Base-by-base conservation (phyloP, 345 rosid species). In the Lenwebbia sp. region DNA sequence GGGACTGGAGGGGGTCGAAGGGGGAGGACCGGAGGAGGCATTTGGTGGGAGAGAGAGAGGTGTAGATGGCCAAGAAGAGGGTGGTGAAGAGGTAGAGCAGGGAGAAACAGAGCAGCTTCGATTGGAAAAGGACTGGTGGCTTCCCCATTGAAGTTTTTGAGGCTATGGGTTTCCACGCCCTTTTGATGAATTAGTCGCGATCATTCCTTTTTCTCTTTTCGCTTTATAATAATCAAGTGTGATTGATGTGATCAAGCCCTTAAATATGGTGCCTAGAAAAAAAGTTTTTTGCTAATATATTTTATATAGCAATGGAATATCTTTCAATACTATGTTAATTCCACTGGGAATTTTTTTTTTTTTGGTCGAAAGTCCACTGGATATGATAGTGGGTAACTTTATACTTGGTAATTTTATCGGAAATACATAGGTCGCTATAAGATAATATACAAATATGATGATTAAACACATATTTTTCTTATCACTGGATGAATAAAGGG, bases 81-180 rank as follows among this genome's bases (percentile, higher is more conserved):
- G 95, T 78, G 54, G 93, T 87, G 91, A 91, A 85, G 60, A 97
- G 94, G 87, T 96, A 96, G 10, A 94, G n/a, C 54, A 96, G 91
- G 83, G 99, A 95, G 84, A 95, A 84, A 85, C 98, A 96, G 93
- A 97, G 95, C 65, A 92, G 94, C 84, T 95, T 96, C 81, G 99
- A 94, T 92, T 92, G 92, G 90, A 90, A 90, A 85, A 90, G 87
- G 78, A 90, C 95, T 40, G 96, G 94, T 8, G 90, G 85, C 30
- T 88, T 82, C 25, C 47, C 78, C 78, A 70, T 70, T 4, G 40
- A 21, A 17, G 51, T 10, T 37, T 33, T 33, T 5, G 47, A 4
- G 60, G 47, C 25, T 4, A 17, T 70, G 44, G 78, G 25, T 70
- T 70, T 70, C 47, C 47, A 70, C 78, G 44, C 78, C 78, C 47